Percentiles rank a stretch among this genome's conserved stretches.
Evolutionary conservation across 2,329 filamentous ascomycete genomes (phyloP).

Genomic region (Fusarium sp.): DNA sequence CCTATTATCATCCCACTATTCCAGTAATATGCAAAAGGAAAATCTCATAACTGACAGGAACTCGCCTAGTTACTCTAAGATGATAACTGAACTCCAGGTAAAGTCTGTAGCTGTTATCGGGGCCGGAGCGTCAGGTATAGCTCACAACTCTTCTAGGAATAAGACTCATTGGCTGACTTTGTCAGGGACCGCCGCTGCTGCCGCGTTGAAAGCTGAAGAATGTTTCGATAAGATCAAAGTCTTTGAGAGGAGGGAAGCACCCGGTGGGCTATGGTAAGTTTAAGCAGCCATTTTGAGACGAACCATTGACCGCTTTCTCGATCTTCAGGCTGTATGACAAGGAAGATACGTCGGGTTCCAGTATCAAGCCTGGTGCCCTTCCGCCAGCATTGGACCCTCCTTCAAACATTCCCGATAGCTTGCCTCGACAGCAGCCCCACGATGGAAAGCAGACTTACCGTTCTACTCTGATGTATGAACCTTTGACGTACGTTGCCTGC

Average conservation of each 20-base stretch:
- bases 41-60: not conserved
- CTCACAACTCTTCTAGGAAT: not conserved
- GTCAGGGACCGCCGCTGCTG: not conserved
- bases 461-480: not conserved
- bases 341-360: accelerated
- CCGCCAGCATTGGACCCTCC: not conserved
- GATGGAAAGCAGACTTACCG: not conserved
- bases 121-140: not conserved
- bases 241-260: not conserved
- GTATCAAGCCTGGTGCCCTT: not conserved
- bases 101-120: not conserved
- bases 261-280: not conserved
- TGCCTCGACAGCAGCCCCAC: not conserved
- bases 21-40: not conserved
- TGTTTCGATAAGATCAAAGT: not conserved
- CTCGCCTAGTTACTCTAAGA: not conserved
- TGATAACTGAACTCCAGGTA: not conserved
- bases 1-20: not conserved
- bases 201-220: not conserved
- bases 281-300: accelerated
- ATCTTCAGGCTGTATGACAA: not conserved
- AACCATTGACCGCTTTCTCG: not conserved
- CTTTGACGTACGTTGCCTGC: not conserved
- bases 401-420: not conserved
- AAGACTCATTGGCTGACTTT: no score